These are phyloP conservation scores for Athelia sp. DNA, from an alignment of 1,284 basidiomycete species.

Conservation along the genomic window DNA sequence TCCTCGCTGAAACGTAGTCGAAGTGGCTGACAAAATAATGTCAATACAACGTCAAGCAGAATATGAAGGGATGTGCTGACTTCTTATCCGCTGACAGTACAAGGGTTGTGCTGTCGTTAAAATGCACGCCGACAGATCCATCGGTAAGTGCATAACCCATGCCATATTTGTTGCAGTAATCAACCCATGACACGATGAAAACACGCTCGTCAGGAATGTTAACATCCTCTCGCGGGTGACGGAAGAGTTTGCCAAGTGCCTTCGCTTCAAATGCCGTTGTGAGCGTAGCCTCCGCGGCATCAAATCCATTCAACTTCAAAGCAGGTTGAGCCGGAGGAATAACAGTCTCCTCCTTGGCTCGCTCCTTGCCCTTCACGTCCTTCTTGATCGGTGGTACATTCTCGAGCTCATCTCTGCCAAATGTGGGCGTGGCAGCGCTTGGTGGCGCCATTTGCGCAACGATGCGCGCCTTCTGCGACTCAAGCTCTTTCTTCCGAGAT, in stretches of 20 bases:
- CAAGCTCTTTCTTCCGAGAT: constrained; percentile 65
- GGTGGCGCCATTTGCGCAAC: constrained; percentile 84
- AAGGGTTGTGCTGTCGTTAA: constrained; percentile 90
- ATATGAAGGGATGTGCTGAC: constrained; percentile 38
- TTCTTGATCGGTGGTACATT: constrained; percentile 33
- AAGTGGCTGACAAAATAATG: constrained; percentile 55
- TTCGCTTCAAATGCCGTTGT: constrained; percentile 65
- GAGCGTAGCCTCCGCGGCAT: constrained; percentile 63
- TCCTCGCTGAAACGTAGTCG: constrained; percentile 73
- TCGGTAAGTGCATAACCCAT: constrained; percentile 97
- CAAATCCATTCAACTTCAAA: constrained; percentile 51
- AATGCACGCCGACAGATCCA: constrained; percentile 91
- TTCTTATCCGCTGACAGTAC: constrained; percentile 80
- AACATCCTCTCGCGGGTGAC: constrained; percentile 51
- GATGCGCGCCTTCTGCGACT: constrained; percentile 83
- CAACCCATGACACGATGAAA: constrained; percentile 96
- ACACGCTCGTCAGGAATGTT: constrained; percentile 66
- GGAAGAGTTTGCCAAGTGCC: constrained; percentile 54
- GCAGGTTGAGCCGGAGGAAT: constrained; percentile 18
- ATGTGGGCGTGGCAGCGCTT: constrained; percentile 24
- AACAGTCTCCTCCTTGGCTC: constrained; percentile 21
- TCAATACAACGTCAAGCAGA: constrained; percentile 8
- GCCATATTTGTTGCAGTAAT: constrained; percentile 98
- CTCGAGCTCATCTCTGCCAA: constrained; percentile 38
- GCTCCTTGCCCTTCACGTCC: constrained; percentile 24